Conservation (phyloP, 2,329 filamentous ascomycete species). For the Diaporthe destruens region DNA sequence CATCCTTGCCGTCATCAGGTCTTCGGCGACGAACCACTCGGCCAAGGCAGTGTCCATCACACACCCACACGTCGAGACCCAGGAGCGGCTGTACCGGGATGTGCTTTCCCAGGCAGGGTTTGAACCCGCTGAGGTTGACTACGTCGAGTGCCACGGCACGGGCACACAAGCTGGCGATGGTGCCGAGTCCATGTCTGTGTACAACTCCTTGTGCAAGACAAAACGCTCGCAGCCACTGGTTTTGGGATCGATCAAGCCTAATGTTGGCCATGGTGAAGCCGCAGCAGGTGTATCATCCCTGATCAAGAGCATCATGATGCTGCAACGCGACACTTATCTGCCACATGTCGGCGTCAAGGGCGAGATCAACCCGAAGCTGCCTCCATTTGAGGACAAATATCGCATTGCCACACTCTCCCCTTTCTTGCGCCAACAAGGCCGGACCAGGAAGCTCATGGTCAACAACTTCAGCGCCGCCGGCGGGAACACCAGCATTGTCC, state of each 20-base stretch:
- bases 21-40: conserved; percentile 72
- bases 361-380: conserved; percentile 47
- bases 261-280: conserved; percentile 43
- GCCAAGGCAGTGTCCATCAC: conserved; percentile 73
- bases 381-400: neutral
- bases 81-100: conserved; percentile 76
- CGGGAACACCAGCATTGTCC: conserved; percentile 65
- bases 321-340: conserved; percentile 39
- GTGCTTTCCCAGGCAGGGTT: conserved; percentile 80
- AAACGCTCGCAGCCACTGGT: conserved; percentile 60
- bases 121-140: conserved; percentile 81
- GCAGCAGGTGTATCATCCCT: conserved; percentile 40
- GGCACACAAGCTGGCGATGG: conserved; percentile 88
- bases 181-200: conserved; percentile 84
- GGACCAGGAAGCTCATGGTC: conserved; percentile 61
- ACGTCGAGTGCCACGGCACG: conserved; percentile 91
- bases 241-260: conserved; percentile 69
- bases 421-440: neutral
- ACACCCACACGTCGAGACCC: conserved; percentile 75
- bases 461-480: conserved; percentile 71
- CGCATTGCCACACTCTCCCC: neutral
- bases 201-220: conserved; percentile 57
- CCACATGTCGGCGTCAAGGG: conserved; percentile 45
- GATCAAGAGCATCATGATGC: conserved; percentile 44
- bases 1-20: conserved; percentile 49